phyloP scores from a whole-genome alignment of 2,329 filamentous ascomycete species.

The Fusarium sp. region DNA sequence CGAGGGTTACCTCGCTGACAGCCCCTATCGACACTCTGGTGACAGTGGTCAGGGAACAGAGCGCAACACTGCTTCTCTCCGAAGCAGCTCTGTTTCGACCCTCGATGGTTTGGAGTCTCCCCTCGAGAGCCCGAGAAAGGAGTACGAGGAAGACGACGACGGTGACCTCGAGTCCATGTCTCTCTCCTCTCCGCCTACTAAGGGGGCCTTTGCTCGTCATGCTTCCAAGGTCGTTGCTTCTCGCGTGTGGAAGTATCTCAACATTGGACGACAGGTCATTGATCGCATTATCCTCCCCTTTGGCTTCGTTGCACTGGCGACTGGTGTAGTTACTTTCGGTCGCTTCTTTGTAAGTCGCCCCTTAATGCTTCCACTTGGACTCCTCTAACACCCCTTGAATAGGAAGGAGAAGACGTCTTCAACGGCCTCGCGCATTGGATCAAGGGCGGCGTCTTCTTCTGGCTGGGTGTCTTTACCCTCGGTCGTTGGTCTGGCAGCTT shows the following conservation, averaged over 20 bases:
- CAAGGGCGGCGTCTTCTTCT: slow-evolving; percentile 95
- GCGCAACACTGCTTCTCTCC: slow-evolving; percentile 73
- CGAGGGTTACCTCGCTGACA: slow-evolving; percentile 64
- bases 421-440: slow-evolving; percentile 92
- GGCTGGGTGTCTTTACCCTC: slow-evolving; percentile 87
- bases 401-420: slow-evolving; percentile 79
- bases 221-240: slow-evolving; percentile 68
- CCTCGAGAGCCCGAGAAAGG: slow-evolving; percentile 55
- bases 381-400: slow-evolving; percentile 10
- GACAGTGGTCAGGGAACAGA: slow-evolving; percentile 84
- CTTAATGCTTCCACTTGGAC: background rate
- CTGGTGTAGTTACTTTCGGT: slow-evolving; percentile 81
- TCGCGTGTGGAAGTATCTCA: slow-evolving; percentile 68
- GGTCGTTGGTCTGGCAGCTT: slow-evolving; percentile 93
- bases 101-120: slow-evolving; percentile 57
- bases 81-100: slow-evolving; percentile 74
- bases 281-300: slow-evolving; percentile 84
- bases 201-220: slow-evolving; percentile 64
- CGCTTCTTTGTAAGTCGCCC: slow-evolving; percentile 82
- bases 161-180: slow-evolving; percentile 52
- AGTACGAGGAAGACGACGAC: slow-evolving; percentile 63
- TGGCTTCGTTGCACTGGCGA: slow-evolving; percentile 78
- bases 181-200: slow-evolving; percentile 50
- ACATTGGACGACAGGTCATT: slow-evolving; percentile 73
- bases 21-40: slow-evolving; percentile 68